These are phyloP conservation scores for Penicillium odoratum DNA, from an alignment of 495 filamentous ascomycete species.

Conservation along the genomic window DNA sequence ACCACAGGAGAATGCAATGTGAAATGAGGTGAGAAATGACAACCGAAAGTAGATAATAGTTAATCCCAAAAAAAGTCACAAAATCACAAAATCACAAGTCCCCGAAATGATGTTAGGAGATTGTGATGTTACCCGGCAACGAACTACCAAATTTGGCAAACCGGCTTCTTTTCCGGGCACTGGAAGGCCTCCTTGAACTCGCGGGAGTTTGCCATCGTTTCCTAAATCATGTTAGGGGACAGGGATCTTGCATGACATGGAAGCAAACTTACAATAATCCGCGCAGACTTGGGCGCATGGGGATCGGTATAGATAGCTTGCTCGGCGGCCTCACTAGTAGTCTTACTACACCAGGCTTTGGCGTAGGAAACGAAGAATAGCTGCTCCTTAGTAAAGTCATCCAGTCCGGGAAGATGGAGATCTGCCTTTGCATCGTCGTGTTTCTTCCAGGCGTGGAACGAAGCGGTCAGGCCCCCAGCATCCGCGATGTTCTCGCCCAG, in stretches of 20 bases:
- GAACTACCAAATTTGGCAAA: constrained; percentile 67
- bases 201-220: constrained; percentile 64
- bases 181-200: constrained; percentile 68
- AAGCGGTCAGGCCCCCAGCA: constrained; percentile 65
- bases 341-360: constrained; percentile 70
- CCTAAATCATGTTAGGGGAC: constrained; percentile 29
- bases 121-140: background rate
- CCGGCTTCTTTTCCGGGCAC: constrained; percentile 62
- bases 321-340: constrained; percentile 55
- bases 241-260: background rate
- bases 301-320: constrained; percentile 60
- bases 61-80: too few species aligned
- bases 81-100: background rate
- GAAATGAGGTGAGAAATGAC: background rate
- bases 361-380: constrained; percentile 69
- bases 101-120: background rate
- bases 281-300: constrained; percentile 61
- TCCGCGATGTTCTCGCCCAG: constrained; percentile 78
- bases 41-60: too few species aligned
- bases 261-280: constrained; percentile 54
- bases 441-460: constrained; percentile 68
- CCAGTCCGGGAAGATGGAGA: constrained; percentile 61
- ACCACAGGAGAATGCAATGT: background rate
- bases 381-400: constrained; percentile 66
- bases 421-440: constrained; percentile 54